Evolutionary conservation across 495 filamentous ascomycete species (phyloP), one percentile per base, ranked within the genome.

Genomic region (Lindgomyces ingoldianus): DNA sequence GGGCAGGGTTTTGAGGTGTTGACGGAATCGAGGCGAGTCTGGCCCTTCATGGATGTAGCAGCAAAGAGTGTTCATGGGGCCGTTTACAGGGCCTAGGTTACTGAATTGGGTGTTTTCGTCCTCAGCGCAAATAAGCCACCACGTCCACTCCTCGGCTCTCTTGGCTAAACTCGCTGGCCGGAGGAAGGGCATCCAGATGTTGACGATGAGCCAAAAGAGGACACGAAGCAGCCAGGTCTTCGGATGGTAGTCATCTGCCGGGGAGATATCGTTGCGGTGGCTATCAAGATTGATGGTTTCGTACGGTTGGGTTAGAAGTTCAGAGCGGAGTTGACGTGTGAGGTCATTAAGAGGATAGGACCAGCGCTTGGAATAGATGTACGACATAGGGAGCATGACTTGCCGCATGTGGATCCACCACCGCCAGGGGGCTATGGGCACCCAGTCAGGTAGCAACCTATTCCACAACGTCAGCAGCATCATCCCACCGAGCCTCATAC

Each of bases 391-490:
- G 36, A 96, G 75, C 74, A 92, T 96, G 29, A 98, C 93, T 73
- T 88, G 85, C 16, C 94, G 91, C 75, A 96, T 96, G 64, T 98
- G 94, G 64, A 96, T 91, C 94, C 94, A 98, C 94, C 94, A 98
- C 48, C 91, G 81, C 94, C 95, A 98, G 0, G 95, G 94, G 10
- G 91, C 87, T 67, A 98, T 83, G 0, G 94, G 95, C 14, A 93
- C 85, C 93, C 94, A 98, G 74, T 98, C 91, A 1, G 94, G 95
- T 1, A 98, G 79, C 25, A 97, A 83, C 83, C 83, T 86, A 42
- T 10, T 29, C 12, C 12, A 36, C 9, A 36, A 25, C 29, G 41
- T 18, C 24, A 41, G 2, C 19, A 36, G 12, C 6, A 21, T 47
- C n/a, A 6, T 14, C 6, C 33, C 14, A 39, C 33, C 33, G n/a